Evolutionary conservation across 306 rosid species (phyloP), one percentile per base, ranked within the genome.

Genomic region (Corylus heterophylla): DNA sequence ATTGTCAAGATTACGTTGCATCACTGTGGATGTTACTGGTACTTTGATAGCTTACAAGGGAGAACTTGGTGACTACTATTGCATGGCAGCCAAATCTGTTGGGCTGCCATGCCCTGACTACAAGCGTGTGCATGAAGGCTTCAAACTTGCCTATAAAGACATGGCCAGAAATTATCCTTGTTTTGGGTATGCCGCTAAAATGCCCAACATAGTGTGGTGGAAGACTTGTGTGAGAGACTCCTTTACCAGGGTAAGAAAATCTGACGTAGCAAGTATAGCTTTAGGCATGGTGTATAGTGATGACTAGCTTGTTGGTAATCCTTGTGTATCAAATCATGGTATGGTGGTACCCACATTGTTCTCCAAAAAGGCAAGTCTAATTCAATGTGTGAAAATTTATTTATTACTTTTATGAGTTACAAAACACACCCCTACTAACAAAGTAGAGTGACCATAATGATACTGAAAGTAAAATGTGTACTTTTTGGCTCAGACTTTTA

Each of bases 1-100:
- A 42, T 77, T 92, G 81, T 74, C 92, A 2, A 91, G 62, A 72
- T 82, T 95, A 76, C 97, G 97, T 10, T 92, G 97, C 82, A 86
- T 95, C 78, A 93, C 98, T 6, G 64, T 95, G 55, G 98, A 95
- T 82, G 98, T 93, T 78, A 93, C 98, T 0, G 98, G 98, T 69
- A 95, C 98, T 58, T 84, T 95, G 74, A 76, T 92, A 69, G 98
- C 98, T 70, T 95, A 95, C 96, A 95, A 93, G 87, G 98, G 98
- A 74, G 90, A 95, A 74, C 96, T 95, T 63, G 94, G 98, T 74
- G 98, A 95, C 87, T 95, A 93, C 79, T 95, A 93, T 78, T 95
- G 98, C 89, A 92, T 93, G 98, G 97, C 98, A 59, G 98, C 96
- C 82, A 95, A 92, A 88, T 82, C 98, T 58, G 96, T 69, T n/a